Conservation (phyloP, 2,329 filamentous ascomycete genomes). For the Aspergillus unguis region DNA sequence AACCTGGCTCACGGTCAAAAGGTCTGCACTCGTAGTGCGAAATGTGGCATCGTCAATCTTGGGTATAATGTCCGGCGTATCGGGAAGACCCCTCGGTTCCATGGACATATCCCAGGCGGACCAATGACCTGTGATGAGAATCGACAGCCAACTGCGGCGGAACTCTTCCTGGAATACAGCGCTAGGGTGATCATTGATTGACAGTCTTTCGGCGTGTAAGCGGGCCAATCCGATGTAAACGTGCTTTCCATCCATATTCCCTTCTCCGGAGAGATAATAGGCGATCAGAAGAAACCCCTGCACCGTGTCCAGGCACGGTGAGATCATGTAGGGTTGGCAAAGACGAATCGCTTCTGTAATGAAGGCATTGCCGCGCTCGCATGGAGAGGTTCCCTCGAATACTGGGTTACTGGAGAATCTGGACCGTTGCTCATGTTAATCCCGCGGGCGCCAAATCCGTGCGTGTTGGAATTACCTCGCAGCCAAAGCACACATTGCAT, state of each 20-base stretch:
- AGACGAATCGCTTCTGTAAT: constrained; percentile 14
- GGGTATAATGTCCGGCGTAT: constrained; percentile 3
- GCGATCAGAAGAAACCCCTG: constrained; percentile 19
- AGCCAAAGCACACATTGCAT: constrained; percentile 23
- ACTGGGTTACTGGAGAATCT: constrained; percentile 18
- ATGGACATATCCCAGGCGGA: constrained; percentile 20
- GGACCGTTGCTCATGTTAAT: neutral
- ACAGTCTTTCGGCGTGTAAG: constrained; percentile 20
- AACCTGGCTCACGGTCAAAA: neutral
- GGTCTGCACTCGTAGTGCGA: constrained; percentile 10
- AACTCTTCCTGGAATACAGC: constrained; percentile 15
- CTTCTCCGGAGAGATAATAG: constrained; percentile 21
- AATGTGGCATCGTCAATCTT: constrained; percentile 22
- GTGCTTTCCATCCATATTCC: constrained; percentile 18
- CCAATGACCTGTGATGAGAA: constrained; percentile 21
- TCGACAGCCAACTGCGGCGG: constrained; percentile 20
- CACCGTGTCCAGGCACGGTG: constrained; percentile 18
- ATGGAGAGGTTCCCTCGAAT: constrained; percentile 13
- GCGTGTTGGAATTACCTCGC: constrained; percentile 15
- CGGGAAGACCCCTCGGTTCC: constrained; percentile 11
- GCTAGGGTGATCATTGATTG: neutral
- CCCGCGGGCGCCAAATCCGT: neutral
- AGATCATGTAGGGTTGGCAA: constrained; percentile 12
- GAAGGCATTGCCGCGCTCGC: constrained; percentile 15
- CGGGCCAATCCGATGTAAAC: constrained; percentile 21